Conservation (phyloP, 2,329 filamentous ascomycete genomes). For the Fusarium xyrophilum region DNA sequence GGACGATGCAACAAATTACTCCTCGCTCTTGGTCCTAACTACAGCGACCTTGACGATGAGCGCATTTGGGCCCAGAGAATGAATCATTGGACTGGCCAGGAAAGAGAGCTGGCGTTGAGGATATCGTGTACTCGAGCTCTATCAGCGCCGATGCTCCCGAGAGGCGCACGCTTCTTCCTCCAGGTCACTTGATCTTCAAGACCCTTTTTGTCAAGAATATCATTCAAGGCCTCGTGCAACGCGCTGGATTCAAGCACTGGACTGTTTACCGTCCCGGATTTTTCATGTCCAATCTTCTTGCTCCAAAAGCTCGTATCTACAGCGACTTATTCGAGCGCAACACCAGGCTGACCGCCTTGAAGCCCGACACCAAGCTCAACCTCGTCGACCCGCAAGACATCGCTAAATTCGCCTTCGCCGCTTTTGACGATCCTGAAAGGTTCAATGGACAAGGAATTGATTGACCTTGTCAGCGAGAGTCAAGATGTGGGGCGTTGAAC, state of each 20-base stretch:
- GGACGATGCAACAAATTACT: not conserved
- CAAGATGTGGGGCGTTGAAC: not conserved
- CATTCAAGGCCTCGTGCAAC: not conserved
- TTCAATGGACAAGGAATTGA: not conserved
- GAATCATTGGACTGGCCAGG: not conserved
- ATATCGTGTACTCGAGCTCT: not conserved
- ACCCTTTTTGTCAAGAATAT: not conserved
- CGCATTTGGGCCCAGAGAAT: constrained; percentile 1
- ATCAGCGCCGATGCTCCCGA: not conserved
- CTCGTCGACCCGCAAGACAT: not conserved
- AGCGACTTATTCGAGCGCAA: not conserved
- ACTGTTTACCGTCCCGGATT: not conserved
- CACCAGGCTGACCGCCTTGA: not conserved
- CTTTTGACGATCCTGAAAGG: rapidly evolving
- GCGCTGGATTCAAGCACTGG: not conserved
- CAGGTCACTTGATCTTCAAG: not conserved
- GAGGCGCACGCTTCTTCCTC: not conserved
- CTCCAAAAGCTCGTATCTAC: not conserved
- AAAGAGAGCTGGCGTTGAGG: not conserved
- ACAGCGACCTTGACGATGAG: not conserved
- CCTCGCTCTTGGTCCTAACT: not conserved
- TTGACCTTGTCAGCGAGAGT: not conserved
- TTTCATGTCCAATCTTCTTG: constrained; percentile 5
- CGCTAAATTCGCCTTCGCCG: not conserved
- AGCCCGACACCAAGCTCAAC: not conserved